phyloP scores from a whole-genome alignment of 139 green algal genomes.

The Penium margaritaceum region DNA sequence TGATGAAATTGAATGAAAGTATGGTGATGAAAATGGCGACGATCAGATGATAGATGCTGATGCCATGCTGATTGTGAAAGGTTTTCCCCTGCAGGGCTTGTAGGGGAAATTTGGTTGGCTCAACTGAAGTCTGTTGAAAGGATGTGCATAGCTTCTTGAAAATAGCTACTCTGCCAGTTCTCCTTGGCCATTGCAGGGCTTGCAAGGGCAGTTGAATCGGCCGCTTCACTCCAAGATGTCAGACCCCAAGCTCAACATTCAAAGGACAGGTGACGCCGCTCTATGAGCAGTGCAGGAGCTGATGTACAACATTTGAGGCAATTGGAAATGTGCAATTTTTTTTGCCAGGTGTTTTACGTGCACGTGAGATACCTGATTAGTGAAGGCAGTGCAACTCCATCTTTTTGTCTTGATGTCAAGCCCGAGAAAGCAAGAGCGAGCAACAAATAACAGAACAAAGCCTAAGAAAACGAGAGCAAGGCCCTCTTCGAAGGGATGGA shows the following conservation, averaged over 20 bases:
- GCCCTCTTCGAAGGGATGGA: too few relatives aligned
- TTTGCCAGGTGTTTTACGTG: too few relatives aligned
- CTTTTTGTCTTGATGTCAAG: too few relatives aligned
- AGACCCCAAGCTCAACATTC: slow-evolving; percentile 18
- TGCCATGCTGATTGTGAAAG: not conserved
- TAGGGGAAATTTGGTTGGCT: not conserved
- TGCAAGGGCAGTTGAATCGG: slow-evolving; percentile 7
- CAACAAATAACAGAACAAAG: too few relatives aligned
- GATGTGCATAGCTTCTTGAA: not conserved
- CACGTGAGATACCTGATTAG: too few relatives aligned
- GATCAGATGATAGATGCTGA: not conserved
- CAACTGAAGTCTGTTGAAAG: not conserved
- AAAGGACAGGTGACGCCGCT: not conserved
- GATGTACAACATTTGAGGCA: too few relatives aligned
- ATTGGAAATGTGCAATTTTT: too few relatives aligned
- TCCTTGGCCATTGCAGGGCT: not conserved
- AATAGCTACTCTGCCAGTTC: not conserved
- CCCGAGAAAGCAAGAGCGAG: too few relatives aligned
- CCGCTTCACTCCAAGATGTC: slow-evolving; percentile 21
- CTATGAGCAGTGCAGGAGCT: slow-evolving; percentile 16
- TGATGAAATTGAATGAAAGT: not conserved
- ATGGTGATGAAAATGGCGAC: not conserved
- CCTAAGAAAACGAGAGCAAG: too few relatives aligned
- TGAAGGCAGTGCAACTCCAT: too few relatives aligned
- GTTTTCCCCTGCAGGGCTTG: not conserved